Percentiles rank a stretch among this genome's conserved stretches.
Conservation (phyloP, 148 eudicot species). For the Silene latifolia region DNA sequence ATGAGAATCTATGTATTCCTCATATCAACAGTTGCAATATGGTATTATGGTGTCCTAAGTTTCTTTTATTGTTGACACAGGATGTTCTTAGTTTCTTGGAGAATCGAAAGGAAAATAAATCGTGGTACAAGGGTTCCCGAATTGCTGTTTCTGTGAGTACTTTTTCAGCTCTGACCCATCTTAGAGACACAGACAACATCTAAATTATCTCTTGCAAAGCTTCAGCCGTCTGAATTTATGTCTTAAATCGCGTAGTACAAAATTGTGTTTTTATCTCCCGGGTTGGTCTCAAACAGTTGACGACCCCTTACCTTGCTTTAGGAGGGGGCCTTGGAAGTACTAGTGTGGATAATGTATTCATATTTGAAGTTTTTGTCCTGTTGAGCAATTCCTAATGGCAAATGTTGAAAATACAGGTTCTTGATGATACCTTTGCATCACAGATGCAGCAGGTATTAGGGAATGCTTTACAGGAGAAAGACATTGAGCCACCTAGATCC, state of each 20-base stretch:
- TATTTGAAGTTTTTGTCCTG: background rate
- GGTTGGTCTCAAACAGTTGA: background rate
- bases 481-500: slow-evolving; percentile 71
- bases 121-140: slow-evolving; percentile 80
- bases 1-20: background rate
- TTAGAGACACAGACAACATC: background rate
- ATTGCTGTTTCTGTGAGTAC: slow-evolving; percentile 76
- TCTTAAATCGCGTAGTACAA: background rate
- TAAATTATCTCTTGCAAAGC: background rate
- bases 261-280: background rate
- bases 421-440: slow-evolving; percentile 79
- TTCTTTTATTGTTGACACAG: slow-evolving; percentile 32
- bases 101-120: slow-evolving; percentile 72
- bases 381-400: background rate
- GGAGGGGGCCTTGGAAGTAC: background rate
- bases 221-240: background rate
- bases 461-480: slow-evolving; percentile 67
- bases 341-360: no score
- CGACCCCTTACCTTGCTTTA: background rate
- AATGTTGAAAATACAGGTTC: slow-evolving; percentile 40
- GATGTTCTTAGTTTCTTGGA: slow-evolving; percentile 77
- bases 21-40: background rate
- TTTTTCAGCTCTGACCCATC: background rate
- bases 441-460: slow-evolving; percentile 78
- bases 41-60: background rate